Evolutionary conservation across 345 rosid genomes (phyloP), one percentile per base, ranked within the genome.

Genomic region (Pseudoturritis turrita): DNA sequence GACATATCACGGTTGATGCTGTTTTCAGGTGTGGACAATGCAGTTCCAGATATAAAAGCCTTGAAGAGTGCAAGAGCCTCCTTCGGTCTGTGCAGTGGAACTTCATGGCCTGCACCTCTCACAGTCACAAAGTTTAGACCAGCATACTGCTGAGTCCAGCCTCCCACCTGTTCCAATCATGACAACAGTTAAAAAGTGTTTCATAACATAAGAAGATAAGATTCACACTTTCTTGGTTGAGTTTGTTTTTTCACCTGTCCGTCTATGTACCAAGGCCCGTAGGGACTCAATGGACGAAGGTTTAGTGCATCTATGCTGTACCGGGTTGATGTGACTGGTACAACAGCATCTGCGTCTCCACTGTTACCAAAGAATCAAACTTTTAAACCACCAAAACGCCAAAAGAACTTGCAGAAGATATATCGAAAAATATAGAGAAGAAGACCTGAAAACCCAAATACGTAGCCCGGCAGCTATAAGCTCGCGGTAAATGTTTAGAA

Each of bases 21-120:
- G 55, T 12, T 70, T 22, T 57, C 72, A 11, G 47, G 19, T 56
- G 73, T 59, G 2, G 89, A 82, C 89, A 88, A 73, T 1, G 89
- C 75, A 33, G 82, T 54, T 82, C 89, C 96, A 9, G 91, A 81
- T 66, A 89, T 69, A 84, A 91, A 94, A 19, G 93, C 71, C 73
- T 89, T 87, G 85, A 89, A 33, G 57, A 91, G 90, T 9, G 82
- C 58, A 65, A 91, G 95, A 59, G 96, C 92, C 14, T 82, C 85
- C 74, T 87, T 84, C 0, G 96, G 97, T 81, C 73, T 86, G 72
- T 94, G 98, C 76, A 90, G 77, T 28, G 98, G 95, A 25, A 90
- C 97, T 82, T 94, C 97, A 63, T 91, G 96, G 4, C 97, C 98
- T 26, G 98, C 97, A 59, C 96, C 96, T 64, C 98, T 83, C 51